These are phyloP conservation scores for Mikania micrantha DNA, from an alignment of 129 eudicot genomes.

Conservation along the genomic window DNA sequence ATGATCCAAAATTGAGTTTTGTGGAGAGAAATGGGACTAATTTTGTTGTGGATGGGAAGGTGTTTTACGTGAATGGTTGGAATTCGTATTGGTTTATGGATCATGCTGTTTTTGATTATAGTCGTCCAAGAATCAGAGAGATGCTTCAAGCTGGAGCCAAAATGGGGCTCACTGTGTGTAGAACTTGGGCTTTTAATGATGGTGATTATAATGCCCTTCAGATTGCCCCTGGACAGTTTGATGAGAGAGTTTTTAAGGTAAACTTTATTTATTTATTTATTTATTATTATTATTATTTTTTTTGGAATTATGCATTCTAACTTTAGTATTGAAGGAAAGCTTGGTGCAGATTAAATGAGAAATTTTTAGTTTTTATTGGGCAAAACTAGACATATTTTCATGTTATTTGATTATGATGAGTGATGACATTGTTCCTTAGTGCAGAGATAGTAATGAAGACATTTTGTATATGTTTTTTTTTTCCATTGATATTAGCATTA, in stretches of 20 bases:
- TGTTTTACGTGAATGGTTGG: conserved; percentile 83
- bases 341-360: too few species aligned
- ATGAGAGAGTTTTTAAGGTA: conserved; percentile 78
- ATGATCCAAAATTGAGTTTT: conserved; percentile 43
- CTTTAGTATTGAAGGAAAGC: too few species aligned
- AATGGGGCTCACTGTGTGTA: conserved; percentile 93
- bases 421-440: too few species aligned
- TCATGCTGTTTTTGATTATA: conserved; percentile 62
- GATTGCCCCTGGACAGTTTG: conserved; percentile 76
- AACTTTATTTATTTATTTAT: conserved; percentile 11
- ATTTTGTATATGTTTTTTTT: too few species aligned
- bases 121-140: conserved; percentile 47
- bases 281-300: not conserved
- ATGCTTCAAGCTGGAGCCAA: conserved; percentile 80
- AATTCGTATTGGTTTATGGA: conserved; percentile 93
- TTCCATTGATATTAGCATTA: too few species aligned
- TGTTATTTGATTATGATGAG: not conserved
- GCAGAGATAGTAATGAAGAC: too few species aligned
- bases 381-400: too few species aligned
- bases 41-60: conserved; percentile 65
- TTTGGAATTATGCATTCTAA: too few species aligned
- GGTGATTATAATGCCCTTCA: conserved; percentile 93
- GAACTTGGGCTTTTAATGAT: conserved; percentile 99
- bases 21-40: conserved; percentile 83
- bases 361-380: too few species aligned